Base-by-base conservation (phyloP, 306 rosid species). In the Begonia peltatifolia region DNA sequence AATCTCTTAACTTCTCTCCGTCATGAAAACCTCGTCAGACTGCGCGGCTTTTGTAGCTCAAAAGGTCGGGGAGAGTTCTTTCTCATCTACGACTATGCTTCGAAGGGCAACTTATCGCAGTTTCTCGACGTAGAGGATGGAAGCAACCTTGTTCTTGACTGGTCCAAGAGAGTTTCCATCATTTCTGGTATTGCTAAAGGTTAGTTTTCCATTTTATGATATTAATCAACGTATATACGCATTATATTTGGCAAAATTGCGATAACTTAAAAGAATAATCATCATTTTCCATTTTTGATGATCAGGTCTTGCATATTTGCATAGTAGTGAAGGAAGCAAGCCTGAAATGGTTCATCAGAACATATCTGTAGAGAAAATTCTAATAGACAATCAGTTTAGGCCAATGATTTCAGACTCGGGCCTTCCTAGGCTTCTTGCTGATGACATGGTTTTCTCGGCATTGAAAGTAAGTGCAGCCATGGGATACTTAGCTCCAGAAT, bases 401-500 rank as follows among this genome's bases (percentile, higher is more conserved):
- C 86, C 99, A 12, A 54, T 83, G 76, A 90, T 86, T 49, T 80
- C 80, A 38, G 87, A 90, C 63, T 65, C 93, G 1, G 95, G 84
- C 53, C 84, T 90, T 35, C 85, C 94, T 0, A 77, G 75, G 80
- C 84, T 90, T 74, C 94, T 90, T 9, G 99, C 96, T 17, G 96
- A 90, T 58, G 99, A 90, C 64, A 75, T 87, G 36, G 81, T 86
- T 66, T 86, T 81, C 77, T 86, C 92, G 12, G 79, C 88, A 56
- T 79, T 90, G n/a, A 90, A 90, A 76, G 75, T 74, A 6, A 90
- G 99, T 63, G 99, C 99, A 36, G 95, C 99, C 36, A 86, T 86
- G 99, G 99, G 99, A 68, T 90, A 86, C 76, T 74, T 90, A 11
- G 99, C 99, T 54, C 95, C 95, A 0, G 99, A 90, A 69, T 90